These are phyloP conservation scores for Phyllosticta citrichinensis DNA, from an alignment of 2,329 filamentous ascomycete genomes.

Conservation along the genomic window DNA sequence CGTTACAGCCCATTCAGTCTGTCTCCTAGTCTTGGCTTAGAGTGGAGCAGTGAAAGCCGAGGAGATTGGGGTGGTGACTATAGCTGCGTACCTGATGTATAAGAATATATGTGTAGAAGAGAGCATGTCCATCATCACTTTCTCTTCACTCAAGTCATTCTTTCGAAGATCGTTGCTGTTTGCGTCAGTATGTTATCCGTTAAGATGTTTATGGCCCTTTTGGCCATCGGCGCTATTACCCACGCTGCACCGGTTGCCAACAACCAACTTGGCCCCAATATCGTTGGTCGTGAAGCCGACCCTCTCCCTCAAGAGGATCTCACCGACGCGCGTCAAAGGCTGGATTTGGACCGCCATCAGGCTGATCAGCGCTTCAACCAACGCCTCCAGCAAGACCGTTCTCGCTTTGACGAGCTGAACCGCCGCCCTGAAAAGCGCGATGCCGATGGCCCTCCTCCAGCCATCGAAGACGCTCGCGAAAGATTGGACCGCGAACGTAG, in stretches of 20 bases:
- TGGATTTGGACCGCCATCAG: not conserved
- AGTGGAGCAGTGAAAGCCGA: not conserved
- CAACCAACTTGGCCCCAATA: not conserved
- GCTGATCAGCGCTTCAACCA: not conserved
- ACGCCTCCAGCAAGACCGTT: not conserved
- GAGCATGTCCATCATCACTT: not conserved
- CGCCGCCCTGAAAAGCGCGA: not conserved
- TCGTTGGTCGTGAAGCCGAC: not conserved
- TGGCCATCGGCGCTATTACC: not conserved
- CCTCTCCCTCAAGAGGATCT: not conserved
- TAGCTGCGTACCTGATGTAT: not conserved
- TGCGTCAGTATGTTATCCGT: not conserved
- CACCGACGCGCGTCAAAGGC: not conserved
- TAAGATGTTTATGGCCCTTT: not conserved
- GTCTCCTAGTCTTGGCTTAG: not conserved
- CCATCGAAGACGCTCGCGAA: not conserved
- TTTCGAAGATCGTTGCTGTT: not conserved
- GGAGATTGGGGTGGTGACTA: not conserved
- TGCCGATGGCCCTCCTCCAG: not conserved
- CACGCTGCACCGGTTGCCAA: not conserved
- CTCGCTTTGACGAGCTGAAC: not conserved
- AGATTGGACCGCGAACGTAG: too few relatives aligned
- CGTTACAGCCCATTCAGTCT: not conserved
- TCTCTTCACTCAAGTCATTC: not conserved
- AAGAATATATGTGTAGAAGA: not conserved